Base-by-base conservation (phyloP, 2,329 filamentous ascomycete species). In the Pleoardoris graminearum region DNA sequence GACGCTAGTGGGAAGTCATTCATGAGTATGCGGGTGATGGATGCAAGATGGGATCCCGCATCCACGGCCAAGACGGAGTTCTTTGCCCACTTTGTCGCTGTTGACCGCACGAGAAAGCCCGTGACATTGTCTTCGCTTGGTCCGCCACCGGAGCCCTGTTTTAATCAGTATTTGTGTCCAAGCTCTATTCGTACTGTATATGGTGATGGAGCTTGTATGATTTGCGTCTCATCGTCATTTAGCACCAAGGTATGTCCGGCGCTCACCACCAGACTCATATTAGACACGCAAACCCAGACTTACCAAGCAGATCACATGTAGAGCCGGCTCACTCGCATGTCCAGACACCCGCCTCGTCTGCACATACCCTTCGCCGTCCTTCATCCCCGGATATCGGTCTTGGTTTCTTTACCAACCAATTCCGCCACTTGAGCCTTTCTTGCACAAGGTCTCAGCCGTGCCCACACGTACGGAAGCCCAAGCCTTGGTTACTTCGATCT, bases 61-160 rank as follows among this genome's bases (percentile, higher is more conserved):
- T 99, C 94, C 47, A 99, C 88, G n/a, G 93, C 91, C 23, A 97
- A 79, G 35, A 97, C 74, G 0, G 91, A 97, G 38, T 89, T 87
- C 63, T 86, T 88, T 43, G 82, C 79, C 94, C 94, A 99, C 56
- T 86, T 83, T 47, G 88, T 84, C 25, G 86, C 83, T 8, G 88
- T 81, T 4, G 93, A 93, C 41, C 93, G 88, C 41, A 97, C 90
- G 17, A 99, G 83, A 52, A 97, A 85, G 2, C 91, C 90, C 0
- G 93, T 97, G 21, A 90, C 88, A 71, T 92, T 94, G 72, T 91
- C 87, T 80, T 99, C 94, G 65, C 85, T 83, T 27, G 94, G 94
- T 47, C 94, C 94, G 53, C 94, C 94, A 45, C 91, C 90, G 39
- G 91, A 85, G 59, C 94, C 94, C 91, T 96, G 54, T 32, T 7